Base-by-base conservation (phyloP, 2,329 filamentous ascomycete genomes). In the Didymella lethalis region DNA sequence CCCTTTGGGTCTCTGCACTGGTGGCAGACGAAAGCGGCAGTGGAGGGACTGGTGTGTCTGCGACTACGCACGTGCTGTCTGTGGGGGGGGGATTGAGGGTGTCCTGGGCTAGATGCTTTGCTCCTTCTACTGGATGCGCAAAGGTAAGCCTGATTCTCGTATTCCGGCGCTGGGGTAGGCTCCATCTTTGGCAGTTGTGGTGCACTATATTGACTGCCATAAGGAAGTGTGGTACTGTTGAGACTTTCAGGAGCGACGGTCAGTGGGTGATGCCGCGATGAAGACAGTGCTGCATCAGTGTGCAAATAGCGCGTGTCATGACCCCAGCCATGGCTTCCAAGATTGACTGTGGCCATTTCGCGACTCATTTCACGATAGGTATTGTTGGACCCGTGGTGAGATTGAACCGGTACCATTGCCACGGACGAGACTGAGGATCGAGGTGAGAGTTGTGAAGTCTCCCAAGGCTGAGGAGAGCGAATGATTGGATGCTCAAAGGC, bases 1-100 rank as follows among this genome's bases (percentile, higher is more conserved):
- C 89, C 84, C 75, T 90, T 91, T 7, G 89, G 41, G 7, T 25
- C 10, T 11, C 6, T 88, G 71, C 93, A 97, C 2, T 88, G 82
- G 58, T 87, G 83, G 72, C 93, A 96, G 63, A 53, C 57, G 85
- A 83, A 75, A 86, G 90, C 66, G 88, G 68, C 62, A 14, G 53
- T 51, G 16, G 54, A 51, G 36, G 61, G 63, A 34, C 67, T 58
- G 4, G 67, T 68, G 23, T 68, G 60, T 46, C 63, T 56, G 40
- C 64, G 65, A 23, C 62, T 68, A 6, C 64, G 60, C 7, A 44
- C 14, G 29, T 54, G 57, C 54, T 62, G 57, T 36, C 54, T 55
- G 40, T 41, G 62, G 43, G 48, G 44, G 29, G 46, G 23, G 31
- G 8, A n/a, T 8, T 45, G 46, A 16, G 46, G 40, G 10, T 52